Evolutionary conservation across 164 flowering plant genomes (phyloP).

Genomic region (Piper longum): DNA sequence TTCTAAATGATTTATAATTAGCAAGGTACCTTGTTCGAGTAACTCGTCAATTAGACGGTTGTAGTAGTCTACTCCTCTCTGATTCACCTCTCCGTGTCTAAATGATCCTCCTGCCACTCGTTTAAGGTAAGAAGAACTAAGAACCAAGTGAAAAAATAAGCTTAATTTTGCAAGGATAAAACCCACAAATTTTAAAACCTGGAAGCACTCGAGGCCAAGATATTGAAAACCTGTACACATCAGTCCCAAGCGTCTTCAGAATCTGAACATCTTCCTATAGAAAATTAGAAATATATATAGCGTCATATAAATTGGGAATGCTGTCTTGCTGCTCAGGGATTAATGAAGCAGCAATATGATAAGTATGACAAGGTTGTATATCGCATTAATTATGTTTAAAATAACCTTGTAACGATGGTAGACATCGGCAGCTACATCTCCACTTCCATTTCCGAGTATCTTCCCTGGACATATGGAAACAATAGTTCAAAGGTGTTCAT

Average conservation of each 20-base stretch:
- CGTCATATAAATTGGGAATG: too few species aligned
- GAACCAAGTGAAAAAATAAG: background rate
- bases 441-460: slow-evolving; percentile 12
- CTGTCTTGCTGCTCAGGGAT: too few species aligned
- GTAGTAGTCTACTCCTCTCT: slow-evolving; percentile 44
- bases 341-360: too few species aligned
- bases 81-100: slow-evolving; percentile 33
- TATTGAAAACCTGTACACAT: slow-evolving; percentile 18
- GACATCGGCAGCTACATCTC: slow-evolving; percentile 18
- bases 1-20: background rate
- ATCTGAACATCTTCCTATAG: background rate
- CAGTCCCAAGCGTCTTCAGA: slow-evolving; percentile 19
- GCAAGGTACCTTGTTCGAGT: slow-evolving; percentile 11
- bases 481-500: background rate
- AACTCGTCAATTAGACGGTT: slow-evolving; percentile 44
- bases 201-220: slow-evolving; percentile 20
- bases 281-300: too few species aligned
- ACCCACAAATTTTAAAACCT: slow-evolving; percentile 1
- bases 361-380: too few species aligned
- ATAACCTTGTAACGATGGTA: slow-evolving; percentile 20
- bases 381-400: too few species aligned
- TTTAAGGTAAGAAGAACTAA: background rate
- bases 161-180: background rate
- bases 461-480: slow-evolving; percentile 9
- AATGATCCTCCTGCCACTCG: slow-evolving; percentile 10